phyloP scores from a whole-genome alignment of 164 flowering plant genomes.

The Chimonanthus praecox region DNA sequence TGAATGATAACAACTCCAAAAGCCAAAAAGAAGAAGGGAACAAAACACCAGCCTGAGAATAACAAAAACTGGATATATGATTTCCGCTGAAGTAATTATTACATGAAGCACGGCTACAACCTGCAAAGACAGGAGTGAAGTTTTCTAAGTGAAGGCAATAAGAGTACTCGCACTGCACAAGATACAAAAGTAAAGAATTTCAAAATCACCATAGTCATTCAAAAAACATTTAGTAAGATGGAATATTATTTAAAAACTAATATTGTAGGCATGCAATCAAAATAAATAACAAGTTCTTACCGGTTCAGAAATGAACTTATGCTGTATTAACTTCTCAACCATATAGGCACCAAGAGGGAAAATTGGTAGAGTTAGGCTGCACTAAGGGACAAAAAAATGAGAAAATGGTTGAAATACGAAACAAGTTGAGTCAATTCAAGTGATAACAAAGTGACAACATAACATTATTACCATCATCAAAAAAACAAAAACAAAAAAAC shows the following conservation, averaged over 20 bases:
- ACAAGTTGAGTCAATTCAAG: conserved; percentile 1
- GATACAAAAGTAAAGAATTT: neutral
- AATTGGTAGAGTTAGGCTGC: conserved; percentile 70
- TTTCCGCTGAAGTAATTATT: conserved; percentile 17
- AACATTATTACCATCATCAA: neutral
- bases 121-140: conserved; percentile 16
- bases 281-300: conserved; percentile 26
- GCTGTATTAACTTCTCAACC: conserved; percentile 68
- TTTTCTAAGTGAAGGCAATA: neutral
- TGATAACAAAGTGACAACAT: neutral
- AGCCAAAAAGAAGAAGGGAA: neutral
- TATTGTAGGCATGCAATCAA: too few species aligned
- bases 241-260: too few species aligned
- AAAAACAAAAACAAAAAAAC: conserved; percentile 1
- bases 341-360: conserved; percentile 70
- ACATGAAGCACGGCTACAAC: conserved; percentile 23
- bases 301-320: conserved; percentile 48
- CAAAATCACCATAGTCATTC: too few species aligned
- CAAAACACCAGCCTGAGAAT: conserved; percentile 25
- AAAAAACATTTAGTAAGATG: too few species aligned
- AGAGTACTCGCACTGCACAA: neutral
- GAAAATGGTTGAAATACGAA: neutral
- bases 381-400: conserved; percentile 11
- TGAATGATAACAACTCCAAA: neutral
- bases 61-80: conserved; percentile 27